Base-by-base conservation (phyloP, 495 filamentous ascomycete genomes). In the Aspergillus steynii region DNA sequence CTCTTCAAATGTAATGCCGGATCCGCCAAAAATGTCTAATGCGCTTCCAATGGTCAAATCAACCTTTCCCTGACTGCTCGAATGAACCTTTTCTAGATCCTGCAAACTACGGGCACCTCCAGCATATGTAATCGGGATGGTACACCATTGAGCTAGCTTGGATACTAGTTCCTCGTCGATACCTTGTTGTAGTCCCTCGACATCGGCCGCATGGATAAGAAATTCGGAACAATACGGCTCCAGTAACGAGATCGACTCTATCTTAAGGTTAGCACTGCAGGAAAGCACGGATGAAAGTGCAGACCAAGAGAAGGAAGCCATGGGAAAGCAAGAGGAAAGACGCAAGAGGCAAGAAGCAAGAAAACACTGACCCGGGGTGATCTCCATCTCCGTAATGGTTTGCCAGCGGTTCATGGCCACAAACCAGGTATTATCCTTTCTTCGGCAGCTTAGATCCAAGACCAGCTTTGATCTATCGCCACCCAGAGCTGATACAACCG, bases 391-490 rank as follows among this genome's bases (percentile, higher is more conserved):
- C 1, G 95, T 98, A 60, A 98, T 87, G 4, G 90, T 94, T 78
- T 97, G 94, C 95, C 95, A 99, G 74, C 96, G 94, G 71, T 98
- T 89, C 91, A 95, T 99, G 47, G 95, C 94, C 31, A 99, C 94
- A 61, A 91, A 88, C 93, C 95, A 99, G 12, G 84, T 83, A 14
- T 85, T 78, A 20, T 82, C 90, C 59, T 86, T 85, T 50, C 85
- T 77, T 49, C 95, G 85, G 68, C 95, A 99, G 69, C 91, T 96
- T 25, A 99, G 82, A 74, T 99, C 95, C 70, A 99, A 91, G 59
- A 99, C 95, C 53, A 99, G 83, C 74, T 92, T 93, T 54, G 81
- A 80, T 65, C 81, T 89, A 71, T 94, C 88, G 37, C 87, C 86
- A 1, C 81, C 88, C 2, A 98, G 83, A 14, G 85, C 83, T 27